phyloP scores from a whole-genome alignment of 805 yeast species.

The Cyberlindnera mycetangii region DNA sequence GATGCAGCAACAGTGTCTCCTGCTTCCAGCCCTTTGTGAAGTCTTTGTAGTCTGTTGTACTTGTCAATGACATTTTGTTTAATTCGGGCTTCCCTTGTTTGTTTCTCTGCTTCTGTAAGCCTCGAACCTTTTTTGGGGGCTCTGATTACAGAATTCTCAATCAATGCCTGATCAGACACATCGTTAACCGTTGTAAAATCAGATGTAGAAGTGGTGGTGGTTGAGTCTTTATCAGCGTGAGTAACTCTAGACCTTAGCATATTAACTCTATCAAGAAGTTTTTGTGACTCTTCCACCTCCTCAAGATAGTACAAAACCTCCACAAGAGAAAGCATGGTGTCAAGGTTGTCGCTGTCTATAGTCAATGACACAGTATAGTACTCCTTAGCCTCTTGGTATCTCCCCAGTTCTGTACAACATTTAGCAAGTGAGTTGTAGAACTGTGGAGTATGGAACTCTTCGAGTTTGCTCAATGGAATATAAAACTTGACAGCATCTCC shows the following conservation, averaged over 20 bases:
- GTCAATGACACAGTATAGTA: conserved; percentile 53
- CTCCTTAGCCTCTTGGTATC: conserved; percentile 59
- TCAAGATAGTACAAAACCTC: conserved; percentile 74
- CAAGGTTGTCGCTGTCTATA: conserved; percentile 62
- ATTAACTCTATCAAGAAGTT: conserved; percentile 51
- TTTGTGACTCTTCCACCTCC: conserved; percentile 54
- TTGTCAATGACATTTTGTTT: conserved; percentile 55
- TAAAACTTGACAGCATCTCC: conserved; percentile 75
- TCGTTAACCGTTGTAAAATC: neutral
- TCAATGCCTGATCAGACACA: conserved; percentile 21
- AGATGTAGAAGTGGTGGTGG: neutral
- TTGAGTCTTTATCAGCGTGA: neutral
- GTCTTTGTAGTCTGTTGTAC: conserved; percentile 50
- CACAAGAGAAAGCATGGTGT: conserved; percentile 72
- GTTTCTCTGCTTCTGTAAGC: conserved; percentile 43
- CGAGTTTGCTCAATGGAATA: conserved; percentile 51
- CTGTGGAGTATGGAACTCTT: conserved; percentile 49
- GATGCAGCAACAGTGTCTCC: conserved; percentile 60
- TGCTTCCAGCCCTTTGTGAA: conserved; percentile 44
- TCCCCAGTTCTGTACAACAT: conserved; percentile 72
- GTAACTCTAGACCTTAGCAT: conserved; percentile 25
- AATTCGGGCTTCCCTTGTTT: conserved; percentile 55
- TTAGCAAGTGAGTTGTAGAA: conserved; percentile 57
- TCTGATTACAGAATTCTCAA: conserved; percentile 19
- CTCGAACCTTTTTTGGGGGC: conserved; percentile 32